phyloP scores from a whole-genome alignment of 2,329 filamentous ascomycete species.

The Fusarium phyllophilum region DNA sequence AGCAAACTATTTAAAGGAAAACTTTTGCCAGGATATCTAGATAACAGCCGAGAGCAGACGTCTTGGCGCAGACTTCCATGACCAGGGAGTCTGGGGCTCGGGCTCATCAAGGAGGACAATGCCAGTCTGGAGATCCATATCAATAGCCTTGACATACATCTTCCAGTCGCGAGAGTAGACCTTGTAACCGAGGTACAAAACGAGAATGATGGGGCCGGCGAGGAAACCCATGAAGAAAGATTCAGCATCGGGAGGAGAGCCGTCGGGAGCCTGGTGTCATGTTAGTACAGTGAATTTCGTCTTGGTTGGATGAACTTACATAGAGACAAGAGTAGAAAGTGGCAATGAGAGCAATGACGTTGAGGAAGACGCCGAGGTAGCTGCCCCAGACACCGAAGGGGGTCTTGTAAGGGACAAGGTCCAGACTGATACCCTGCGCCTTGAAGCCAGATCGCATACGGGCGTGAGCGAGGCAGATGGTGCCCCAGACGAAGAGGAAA shows the following conservation, averaged over 20 bases:
- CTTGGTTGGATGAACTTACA: neutral
- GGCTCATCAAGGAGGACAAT: constrained; percentile 72
- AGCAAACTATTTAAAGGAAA: neutral
- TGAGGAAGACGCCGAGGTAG: constrained; percentile 81
- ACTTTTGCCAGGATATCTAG: neutral
- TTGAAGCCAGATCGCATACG: constrained; percentile 85
- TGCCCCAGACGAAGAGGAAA: constrained; percentile 82
- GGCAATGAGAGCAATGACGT: constrained; percentile 77
- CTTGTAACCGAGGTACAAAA: constrained; percentile 80
- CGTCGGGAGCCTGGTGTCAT: constrained; percentile 45
- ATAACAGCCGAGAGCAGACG: constrained; percentile 14
- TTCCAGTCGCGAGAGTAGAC: constrained; percentile 71
- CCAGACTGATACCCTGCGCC: constrained; percentile 70
- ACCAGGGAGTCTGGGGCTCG: constrained; percentile 71
- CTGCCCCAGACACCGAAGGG: constrained; percentile 85
- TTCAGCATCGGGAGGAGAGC: constrained; percentile 75
- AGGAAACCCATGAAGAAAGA: constrained; percentile 80
- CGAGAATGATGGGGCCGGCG: constrained; percentile 72
- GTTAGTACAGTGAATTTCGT: neutral
- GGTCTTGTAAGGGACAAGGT: constrained; percentile 82
- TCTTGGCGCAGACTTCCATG: neutral
- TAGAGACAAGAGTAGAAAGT: constrained; percentile 78
- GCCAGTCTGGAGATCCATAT: constrained; percentile 90
- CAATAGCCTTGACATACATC: constrained; percentile 68
- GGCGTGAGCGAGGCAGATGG: constrained; percentile 88